phyloP scores from a whole-genome alignment of 2,329 filamentous ascomycete species.

The Chaetomium strumarium region DNA sequence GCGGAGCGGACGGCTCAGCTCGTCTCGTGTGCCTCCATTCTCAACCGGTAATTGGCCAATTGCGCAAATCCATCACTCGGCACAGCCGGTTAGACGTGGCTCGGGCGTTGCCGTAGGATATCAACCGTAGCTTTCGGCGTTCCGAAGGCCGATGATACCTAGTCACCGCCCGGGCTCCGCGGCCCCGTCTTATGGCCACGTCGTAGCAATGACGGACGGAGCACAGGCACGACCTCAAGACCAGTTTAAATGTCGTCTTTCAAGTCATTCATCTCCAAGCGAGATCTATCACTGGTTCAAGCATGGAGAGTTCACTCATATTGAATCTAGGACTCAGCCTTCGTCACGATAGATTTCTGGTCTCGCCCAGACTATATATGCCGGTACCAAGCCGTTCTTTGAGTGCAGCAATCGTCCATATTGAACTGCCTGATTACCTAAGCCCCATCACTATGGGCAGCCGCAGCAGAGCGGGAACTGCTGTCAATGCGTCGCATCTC shows the following conservation, averaged over 20 bases:
- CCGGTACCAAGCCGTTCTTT: too few relatives aligned
- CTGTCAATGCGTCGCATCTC: background rate
- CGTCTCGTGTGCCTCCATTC: background rate
- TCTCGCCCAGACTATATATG: too few relatives aligned
- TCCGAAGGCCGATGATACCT: background rate
- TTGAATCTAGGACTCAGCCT: too few relatives aligned
- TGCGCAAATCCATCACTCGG: background rate
- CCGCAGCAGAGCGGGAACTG: background rate
- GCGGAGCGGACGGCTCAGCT: too few relatives aligned
- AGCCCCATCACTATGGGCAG: too few relatives aligned
- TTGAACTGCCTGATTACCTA: background rate
- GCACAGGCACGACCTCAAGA: background rate
- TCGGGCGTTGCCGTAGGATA: background rate
- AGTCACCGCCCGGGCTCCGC: constrained; percentile 4
- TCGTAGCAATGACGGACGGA: background rate
- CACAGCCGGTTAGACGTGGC: background rate
- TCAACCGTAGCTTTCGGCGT: background rate
- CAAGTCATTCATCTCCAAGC: too few relatives aligned
- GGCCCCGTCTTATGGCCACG: background rate
- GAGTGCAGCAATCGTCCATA: too few relatives aligned
- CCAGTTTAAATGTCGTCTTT: background rate
- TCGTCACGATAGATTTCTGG: too few relatives aligned
- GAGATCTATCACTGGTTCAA: too few relatives aligned
- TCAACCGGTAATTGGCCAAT: background rate
- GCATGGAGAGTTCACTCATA: too few relatives aligned